Evolutionary conservation across 1,284 basidiomycete species (phyloP).

Genomic region (Peniophora sp.): DNA sequence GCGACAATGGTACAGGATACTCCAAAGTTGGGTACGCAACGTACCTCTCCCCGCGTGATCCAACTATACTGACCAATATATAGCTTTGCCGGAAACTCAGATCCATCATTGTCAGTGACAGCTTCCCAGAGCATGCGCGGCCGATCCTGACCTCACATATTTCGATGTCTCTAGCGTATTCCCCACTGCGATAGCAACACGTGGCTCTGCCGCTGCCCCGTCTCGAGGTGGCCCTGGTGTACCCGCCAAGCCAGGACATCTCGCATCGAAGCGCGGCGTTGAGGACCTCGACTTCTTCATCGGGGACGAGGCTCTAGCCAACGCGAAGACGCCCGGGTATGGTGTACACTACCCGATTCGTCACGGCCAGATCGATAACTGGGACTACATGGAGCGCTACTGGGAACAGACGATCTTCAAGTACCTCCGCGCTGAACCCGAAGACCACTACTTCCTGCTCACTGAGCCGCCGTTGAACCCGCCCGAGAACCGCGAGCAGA

Average conservation of each 20-base stretch:
- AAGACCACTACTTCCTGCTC: constrained; percentile 97
- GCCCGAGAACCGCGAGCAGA: constrained; percentile 98
- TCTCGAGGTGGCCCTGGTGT: constrained; percentile 63
- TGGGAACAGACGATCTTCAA: constrained; percentile 99
- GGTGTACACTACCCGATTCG: constrained; percentile 95
- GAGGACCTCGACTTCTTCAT: constrained; percentile 99
- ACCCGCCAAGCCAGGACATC: constrained; percentile 82
- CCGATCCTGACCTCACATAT: neutral
- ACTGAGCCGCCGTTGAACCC: constrained; percentile 98
- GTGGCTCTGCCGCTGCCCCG: constrained; percentile 57
- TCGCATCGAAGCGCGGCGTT: constrained; percentile 94
- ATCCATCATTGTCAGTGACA: constrained; percentile 84
- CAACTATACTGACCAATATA: constrained; percentile 10
- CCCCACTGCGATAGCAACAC: constrained; percentile 92
- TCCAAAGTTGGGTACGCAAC: constrained; percentile 88
- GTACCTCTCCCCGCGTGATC: constrained; percentile 4
- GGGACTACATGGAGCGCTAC: constrained; percentile 99
- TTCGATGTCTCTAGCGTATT: constrained; percentile 58
- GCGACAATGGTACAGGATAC: constrained; percentile 97
- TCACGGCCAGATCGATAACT: constrained; percentile 98
- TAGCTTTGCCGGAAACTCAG: constrained; percentile 97
- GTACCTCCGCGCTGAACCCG: constrained; percentile 96
- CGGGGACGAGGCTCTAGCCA: constrained; percentile 95
- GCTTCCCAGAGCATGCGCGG: neutral
- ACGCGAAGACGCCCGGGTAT: constrained; percentile 87